Base-by-base conservation (phyloP, 306 rosid species). In the Spatholobus suberectus region DNA sequence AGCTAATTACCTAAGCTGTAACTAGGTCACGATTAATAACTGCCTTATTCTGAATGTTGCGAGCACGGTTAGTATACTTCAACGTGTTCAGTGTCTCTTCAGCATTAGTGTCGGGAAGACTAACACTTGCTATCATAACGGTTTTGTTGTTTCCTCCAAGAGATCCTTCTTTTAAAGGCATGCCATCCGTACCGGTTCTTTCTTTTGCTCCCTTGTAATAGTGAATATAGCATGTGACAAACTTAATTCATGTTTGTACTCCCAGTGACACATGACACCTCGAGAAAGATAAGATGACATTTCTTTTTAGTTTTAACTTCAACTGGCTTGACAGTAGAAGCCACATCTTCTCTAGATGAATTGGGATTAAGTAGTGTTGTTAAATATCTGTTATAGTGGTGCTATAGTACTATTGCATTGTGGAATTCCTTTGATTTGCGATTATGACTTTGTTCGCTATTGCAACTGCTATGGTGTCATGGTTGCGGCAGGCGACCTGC, bases 161-260 rank as follows among this genome's bases (percentile, higher is more conserved):
- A n/a, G n/a, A n/a, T n/a, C 98, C 98, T 91, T 94, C 97, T 82
- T 93, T 94, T 58, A 94, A 80, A n/a, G 97, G 94, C 98, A 94
- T 87, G 47, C 98, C 98, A 70, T 94, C 98, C 1, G 98, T 97
- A 47, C 98, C 98, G 0, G 98, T 94, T 78, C 97, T 65, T 81
- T 91, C 90, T 91, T 93, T 77, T 93, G 98, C 76, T 95, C 98
- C 91, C 93, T 83, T 2, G 97, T 89, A 35, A 95, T 93, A 52
- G 97, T 95, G 67, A 95, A 95, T 41, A 95, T 95, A 69, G 97
- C 98, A 90, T 95, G 97, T 59, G 98, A 95, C 37, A 97, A 97
- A 83, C 97, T 93, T 63, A 17, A 73, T 94, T 94, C 98, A 94
- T 95, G 79, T 95, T 95, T 40, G 98, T 95, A 82, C 97, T 91